These are phyloP conservation scores for Botrytis galanthina DNA, from an alignment of 2,329 filamentous ascomycete genomes.

Conservation along the genomic window DNA sequence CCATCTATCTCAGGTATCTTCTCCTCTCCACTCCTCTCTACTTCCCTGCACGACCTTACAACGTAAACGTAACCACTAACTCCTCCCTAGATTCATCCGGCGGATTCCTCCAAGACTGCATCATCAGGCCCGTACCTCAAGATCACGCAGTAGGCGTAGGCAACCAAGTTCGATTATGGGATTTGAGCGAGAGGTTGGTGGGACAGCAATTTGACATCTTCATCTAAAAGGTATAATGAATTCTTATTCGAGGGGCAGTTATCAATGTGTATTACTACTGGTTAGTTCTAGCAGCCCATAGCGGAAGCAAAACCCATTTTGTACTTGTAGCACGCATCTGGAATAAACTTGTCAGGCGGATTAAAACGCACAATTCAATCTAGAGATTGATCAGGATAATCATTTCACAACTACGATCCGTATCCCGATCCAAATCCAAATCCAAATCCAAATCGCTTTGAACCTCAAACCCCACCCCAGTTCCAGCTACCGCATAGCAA, in stretches of 20 bases:
- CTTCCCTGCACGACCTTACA: background rate
- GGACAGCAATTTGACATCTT: constrained; percentile 20
- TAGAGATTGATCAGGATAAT: background rate
- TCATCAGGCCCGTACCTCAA: background rate
- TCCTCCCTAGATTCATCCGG: constrained; percentile 10
- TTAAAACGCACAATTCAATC: background rate
- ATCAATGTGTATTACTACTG: background rate
- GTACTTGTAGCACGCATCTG: background rate
- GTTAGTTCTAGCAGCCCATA: background rate
- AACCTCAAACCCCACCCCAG: background rate
- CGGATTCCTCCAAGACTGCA: constrained; percentile 22
- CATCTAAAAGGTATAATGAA: background rate
- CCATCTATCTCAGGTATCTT: constrained; percentile 25
- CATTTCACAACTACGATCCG: background rate
- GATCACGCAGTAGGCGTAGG: constrained; percentile 12
- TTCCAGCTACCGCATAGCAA: background rate
- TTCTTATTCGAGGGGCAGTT: background rate
- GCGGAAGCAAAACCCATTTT: background rate
- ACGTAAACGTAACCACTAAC: background rate
- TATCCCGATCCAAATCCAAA: too few species aligned
- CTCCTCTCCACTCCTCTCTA: background rate
- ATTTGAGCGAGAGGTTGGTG: constrained; percentile 23
- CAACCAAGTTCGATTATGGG: constrained; percentile 22
- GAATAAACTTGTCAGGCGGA: background rate
- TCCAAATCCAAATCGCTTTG: background rate